A percentile compares a stretch with the other conserved stretches of the same genome.
Conservation (phyloP, 2,329 filamentous ascomycete species). For the Ophiostoma ips region DNA sequence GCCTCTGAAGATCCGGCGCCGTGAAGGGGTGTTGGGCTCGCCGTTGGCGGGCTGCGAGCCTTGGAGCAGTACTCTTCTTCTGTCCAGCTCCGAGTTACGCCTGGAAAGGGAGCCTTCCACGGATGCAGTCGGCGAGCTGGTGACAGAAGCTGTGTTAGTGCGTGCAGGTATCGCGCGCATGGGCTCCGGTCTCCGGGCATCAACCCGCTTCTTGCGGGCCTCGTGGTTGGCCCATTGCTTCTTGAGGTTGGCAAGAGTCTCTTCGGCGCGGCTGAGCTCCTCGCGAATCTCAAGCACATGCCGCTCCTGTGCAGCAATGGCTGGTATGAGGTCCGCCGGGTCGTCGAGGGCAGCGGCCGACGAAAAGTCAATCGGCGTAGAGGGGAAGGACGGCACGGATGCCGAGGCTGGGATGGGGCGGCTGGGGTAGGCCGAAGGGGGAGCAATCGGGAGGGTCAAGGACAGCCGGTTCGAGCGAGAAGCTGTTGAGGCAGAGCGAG, state of each 20-base stretch:
- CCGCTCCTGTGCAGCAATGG: conserved; percentile 83
- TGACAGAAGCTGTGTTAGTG: conserved; percentile 5
- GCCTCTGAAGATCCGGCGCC: conserved; percentile 55
- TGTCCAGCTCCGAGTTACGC: conserved; percentile 51
- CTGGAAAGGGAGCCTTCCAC: conserved; percentile 20
- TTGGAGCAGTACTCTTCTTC: conserved; percentile 51
- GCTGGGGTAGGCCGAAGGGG: conserved; percentile 36
- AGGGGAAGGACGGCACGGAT: conserved; percentile 29
- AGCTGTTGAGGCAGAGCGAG: conserved; percentile 37
- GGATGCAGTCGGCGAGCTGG: background rate
- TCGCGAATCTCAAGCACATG: conserved; percentile 82
- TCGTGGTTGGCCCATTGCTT: conserved; percentile 71
- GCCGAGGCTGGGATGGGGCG: conserved; percentile 36
- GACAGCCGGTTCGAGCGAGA: conserved; percentile 46
- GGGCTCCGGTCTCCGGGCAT: conserved; percentile 49
- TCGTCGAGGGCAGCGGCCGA: conserved; percentile 35
- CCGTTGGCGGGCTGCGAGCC: conserved; percentile 16
- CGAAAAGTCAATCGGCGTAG: conserved; percentile 33
- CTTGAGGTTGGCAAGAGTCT: conserved; percentile 63
- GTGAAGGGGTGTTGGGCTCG: conserved; percentile 18
- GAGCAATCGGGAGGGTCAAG: conserved; percentile 46
- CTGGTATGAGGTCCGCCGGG: conserved; percentile 62
- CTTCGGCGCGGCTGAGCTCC: conserved; percentile 72
- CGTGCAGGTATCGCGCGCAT: conserved; percentile 30
- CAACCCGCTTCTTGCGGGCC: conserved; percentile 57